A percentile compares a stretch with the other conserved stretches of the same genome.
These are phyloP conservation scores for Durio zibethinus DNA, from an alignment of 345 rosid genomes.

Conservation along the genomic window DNA sequence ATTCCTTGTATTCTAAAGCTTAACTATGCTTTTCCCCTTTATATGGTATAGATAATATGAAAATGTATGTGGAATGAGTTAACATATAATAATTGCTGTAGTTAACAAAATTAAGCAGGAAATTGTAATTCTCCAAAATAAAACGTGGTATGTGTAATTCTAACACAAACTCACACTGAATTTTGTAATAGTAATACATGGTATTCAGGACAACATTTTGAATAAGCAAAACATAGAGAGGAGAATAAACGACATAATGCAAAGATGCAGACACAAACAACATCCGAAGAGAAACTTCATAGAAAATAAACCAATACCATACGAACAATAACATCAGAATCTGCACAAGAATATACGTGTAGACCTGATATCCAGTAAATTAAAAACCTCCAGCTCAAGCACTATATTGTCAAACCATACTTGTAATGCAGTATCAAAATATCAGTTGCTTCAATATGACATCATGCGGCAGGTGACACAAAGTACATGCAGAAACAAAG, in stretches of 20 bases:
- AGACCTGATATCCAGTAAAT: not conserved
- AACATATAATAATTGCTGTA: not conserved
- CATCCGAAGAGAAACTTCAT: not conserved
- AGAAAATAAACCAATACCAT: not conserved
- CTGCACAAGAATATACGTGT: not conserved
- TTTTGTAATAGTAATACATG: not conserved
- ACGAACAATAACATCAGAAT: not conserved
- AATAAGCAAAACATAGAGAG: not conserved
- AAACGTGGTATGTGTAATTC: not conserved
- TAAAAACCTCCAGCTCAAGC: not conserved
- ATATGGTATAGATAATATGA: not conserved
- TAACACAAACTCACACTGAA: not conserved
- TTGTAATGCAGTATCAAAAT: not conserved
- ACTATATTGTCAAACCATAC: not conserved
- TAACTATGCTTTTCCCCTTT: not conserved
- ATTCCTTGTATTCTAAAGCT: not conserved
- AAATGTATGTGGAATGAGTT: not conserved
- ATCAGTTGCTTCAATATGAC: not conserved
- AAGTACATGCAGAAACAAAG: not conserved
- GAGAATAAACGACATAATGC: not conserved
- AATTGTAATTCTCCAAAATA: not conserved
- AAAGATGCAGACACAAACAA: not conserved
- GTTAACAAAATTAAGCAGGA: not conserved
- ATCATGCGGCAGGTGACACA: not conserved
- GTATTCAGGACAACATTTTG: not conserved